phyloP scores from a whole-genome alignment of 148 eudicot species.

The Fagopyrum esculentum region DNA sequence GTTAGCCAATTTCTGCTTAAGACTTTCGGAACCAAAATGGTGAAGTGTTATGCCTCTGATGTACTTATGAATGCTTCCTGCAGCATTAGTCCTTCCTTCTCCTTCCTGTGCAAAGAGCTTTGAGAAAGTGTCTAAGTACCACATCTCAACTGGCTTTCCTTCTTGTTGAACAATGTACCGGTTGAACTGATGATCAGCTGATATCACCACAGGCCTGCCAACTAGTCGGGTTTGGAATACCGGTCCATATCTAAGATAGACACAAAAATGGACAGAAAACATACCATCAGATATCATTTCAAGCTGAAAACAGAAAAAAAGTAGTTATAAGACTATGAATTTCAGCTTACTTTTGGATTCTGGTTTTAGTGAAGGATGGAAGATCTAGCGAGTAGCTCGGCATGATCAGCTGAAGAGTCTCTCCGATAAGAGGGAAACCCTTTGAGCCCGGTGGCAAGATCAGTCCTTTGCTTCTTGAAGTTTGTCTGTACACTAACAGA shows the following conservation, averaged over 20 bases:
- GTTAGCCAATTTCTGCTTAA: constrained; percentile 27
- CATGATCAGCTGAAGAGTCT: constrained; percentile 34
- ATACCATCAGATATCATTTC: too few relatives aligned
- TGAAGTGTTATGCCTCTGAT: constrained; percentile 29
- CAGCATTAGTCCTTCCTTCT: constrained; percentile 28
- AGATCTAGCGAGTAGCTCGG: constrained; percentile 33
- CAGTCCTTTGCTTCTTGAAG: constrained; percentile 13
- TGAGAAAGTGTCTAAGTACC: constrained; percentile 45
- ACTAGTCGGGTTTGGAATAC: constrained; percentile 41
- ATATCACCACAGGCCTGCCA: constrained; percentile 43
- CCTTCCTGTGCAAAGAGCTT: constrained; percentile 27
- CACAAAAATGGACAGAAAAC: not conserved
- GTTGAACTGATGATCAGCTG: constrained; percentile 40
- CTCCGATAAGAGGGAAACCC: constrained; percentile 37
- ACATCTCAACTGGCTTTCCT: constrained; percentile 39
- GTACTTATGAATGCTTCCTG: constrained; percentile 39
- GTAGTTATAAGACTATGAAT: too few relatives aligned
- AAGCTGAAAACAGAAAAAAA: too few relatives aligned
- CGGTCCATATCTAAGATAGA: constrained; percentile 30
- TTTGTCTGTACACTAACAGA: not conserved
- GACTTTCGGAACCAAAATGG: constrained; percentile 43
- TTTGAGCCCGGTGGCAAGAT: constrained; percentile 32
- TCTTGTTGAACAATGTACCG: constrained; percentile 42
- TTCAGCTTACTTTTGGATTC: constrained; percentile 25
- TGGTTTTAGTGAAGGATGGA: constrained; percentile 23